These are phyloP conservation scores for Thalassiosira mediterranea DNA, from an alignment of 352 stramenopile species.

Conservation along the genomic window DNA sequence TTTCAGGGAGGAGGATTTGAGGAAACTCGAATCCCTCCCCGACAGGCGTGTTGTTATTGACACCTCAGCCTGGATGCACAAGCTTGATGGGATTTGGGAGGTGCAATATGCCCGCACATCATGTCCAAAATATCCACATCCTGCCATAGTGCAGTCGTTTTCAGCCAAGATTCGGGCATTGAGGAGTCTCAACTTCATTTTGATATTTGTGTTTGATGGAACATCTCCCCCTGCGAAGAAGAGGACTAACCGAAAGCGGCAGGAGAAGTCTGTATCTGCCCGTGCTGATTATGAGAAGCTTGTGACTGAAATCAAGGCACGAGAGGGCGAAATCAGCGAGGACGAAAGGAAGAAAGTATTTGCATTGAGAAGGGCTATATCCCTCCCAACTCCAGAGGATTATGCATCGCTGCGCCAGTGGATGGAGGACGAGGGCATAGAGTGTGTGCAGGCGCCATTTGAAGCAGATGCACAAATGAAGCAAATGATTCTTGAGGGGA, in stretches of 20 bases:
- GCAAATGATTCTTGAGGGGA: constrained; percentile 6
- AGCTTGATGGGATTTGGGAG: not conserved
- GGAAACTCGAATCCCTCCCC: not conserved
- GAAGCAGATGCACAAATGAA: constrained; percentile 19
- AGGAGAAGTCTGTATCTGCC: not conserved
- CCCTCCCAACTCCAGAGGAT: constrained; percentile 6
- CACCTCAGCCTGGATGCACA: not conserved
- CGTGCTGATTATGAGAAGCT: not conserved
- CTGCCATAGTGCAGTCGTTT: not conserved
- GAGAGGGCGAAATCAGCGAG: not conserved
- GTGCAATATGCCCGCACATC: not conserved
- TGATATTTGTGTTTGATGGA: not conserved
- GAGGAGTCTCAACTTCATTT: not conserved
- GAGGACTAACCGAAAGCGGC: not conserved
- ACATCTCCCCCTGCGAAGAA: not conserved
- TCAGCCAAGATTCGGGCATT: not conserved
- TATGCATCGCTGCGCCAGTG: constrained; percentile 7
- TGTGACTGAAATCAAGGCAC: not conserved
- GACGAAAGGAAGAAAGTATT: not conserved
- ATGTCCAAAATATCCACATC: not conserved
- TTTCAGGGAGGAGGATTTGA: not conserved
- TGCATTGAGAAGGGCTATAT: not conserved
- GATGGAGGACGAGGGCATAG: constrained; percentile 5
- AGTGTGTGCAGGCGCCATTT: constrained; percentile 19
- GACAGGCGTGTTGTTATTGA: not conserved